Percentiles rank a stretch among this genome's conserved stretches.
Conservation (phyloP, 805 yeast genomes). For the Candida caryicola region DNA sequence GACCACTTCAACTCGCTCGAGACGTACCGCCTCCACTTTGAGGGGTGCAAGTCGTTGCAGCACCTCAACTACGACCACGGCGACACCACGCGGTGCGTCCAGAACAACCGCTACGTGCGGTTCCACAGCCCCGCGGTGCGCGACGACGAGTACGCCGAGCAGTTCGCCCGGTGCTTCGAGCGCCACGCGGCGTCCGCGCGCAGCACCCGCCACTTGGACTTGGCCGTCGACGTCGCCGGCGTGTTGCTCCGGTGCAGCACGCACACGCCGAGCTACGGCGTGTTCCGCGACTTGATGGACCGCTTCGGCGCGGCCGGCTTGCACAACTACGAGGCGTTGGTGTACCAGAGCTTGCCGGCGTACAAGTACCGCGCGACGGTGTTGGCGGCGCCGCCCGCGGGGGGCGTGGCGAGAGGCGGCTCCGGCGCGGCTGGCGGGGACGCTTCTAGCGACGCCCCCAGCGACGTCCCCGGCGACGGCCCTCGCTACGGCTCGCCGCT, state of each 20-base stretch:
- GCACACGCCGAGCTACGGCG: constrained; percentile 22
- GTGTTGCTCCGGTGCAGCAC: constrained; percentile 6
- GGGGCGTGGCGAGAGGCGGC: too few species aligned
- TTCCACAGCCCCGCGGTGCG: constrained; percentile 14
- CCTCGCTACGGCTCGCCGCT: too few species aligned
- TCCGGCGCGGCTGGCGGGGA: too few species aligned
- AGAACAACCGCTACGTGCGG: constrained; percentile 11
- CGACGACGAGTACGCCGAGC: constrained; percentile 20
- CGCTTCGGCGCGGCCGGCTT: constrained; percentile 21
- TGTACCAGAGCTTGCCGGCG: constrained; percentile 24
- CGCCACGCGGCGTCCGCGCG: constrained; percentile 6
- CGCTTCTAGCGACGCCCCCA: neutral
- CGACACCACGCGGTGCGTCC: constrained; percentile 23
- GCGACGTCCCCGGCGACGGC: neutral
- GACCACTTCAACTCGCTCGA: constrained; percentile 23
- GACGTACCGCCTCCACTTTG: constrained; percentile 22
- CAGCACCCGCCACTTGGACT: constrained; percentile 3
- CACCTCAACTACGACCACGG: constrained; percentile 31
- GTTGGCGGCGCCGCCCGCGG: constrained; percentile 19
- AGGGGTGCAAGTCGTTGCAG: constrained; percentile 28
- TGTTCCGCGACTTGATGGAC: constrained; percentile 25
- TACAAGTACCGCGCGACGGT: constrained; percentile 19
- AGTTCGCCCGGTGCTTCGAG: constrained; percentile 17
- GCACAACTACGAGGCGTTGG: constrained; percentile 25
- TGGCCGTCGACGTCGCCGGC: constrained; percentile 1